phyloP scores from a whole-genome alignment of 2,329 filamentous ascomycete species.

The Penicillium corylophilum region DNA sequence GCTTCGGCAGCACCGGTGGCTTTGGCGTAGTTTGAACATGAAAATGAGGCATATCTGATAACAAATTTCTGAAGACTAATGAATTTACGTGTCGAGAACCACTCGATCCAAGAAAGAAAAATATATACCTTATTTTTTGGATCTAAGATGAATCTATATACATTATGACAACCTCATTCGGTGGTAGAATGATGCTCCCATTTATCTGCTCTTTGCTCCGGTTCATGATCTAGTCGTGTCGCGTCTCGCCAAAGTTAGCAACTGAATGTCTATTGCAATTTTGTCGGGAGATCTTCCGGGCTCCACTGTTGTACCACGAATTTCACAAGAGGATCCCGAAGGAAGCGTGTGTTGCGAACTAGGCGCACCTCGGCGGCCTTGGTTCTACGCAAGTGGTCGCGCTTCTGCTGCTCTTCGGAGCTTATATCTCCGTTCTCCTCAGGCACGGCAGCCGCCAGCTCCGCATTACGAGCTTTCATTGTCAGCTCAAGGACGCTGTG shows the following conservation, averaged over 20 bases:
- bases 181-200: background rate
- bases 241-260: background rate
- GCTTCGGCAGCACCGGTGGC: slow-evolving; percentile 93
- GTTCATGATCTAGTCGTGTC: background rate
- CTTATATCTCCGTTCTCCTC: slow-evolving; percentile 32
- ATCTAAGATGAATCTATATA: slow-evolving; percentile 14
- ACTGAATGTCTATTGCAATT: slow-evolving; percentile 16
- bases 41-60: background rate
- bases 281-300: slow-evolving; percentile 26
- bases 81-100: slow-evolving; percentile 10
- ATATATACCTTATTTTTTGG: background rate
- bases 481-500: slow-evolving; percentile 74
- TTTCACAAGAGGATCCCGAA: slow-evolving; percentile 65
- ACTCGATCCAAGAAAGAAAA: background rate
- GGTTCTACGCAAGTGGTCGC: slow-evolving; percentile 66
- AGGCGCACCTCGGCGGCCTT: slow-evolving; percentile 88
- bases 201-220: background rate
- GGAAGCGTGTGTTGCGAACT: slow-evolving; percentile 68
- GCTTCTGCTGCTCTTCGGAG: slow-evolving; percentile 53
- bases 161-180: background rate
- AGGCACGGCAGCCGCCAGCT: slow-evolving; percentile 49
- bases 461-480: slow-evolving; percentile 63
- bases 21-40: too few species aligned
- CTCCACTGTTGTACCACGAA: slow-evolving; percentile 56
- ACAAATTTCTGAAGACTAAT: slow-evolving; percentile 2